Percentiles rank a stretch among this genome's conserved stretches.
phyloP scores from a whole-genome alignment of 495 filamentous ascomycete species.

The Trichoderma asperelloides region DNA sequence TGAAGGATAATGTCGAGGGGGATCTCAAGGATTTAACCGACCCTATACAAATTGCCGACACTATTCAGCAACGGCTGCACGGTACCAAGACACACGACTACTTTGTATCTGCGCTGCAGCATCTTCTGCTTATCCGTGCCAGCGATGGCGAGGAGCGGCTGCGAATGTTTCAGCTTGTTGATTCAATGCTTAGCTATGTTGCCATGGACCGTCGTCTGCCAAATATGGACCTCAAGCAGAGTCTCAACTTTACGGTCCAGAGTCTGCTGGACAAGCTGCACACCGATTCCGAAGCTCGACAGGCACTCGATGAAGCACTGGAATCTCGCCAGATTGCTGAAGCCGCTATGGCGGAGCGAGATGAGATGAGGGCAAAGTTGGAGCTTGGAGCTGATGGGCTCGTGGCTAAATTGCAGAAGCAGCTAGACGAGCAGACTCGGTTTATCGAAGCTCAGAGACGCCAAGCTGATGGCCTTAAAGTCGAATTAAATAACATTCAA shows the following conservation, averaged over 20 bases:
- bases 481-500: slow-evolving; percentile 81
- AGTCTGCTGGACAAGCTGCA: slow-evolving; percentile 89
- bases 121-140: slow-evolving; percentile 86
- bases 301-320: slow-evolving; percentile 79
- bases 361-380: slow-evolving; percentile 90
- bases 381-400: slow-evolving; percentile 90
- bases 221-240: slow-evolving; percentile 95
- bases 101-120: slow-evolving; percentile 90
- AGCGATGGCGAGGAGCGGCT: slow-evolving; percentile 88
- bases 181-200: slow-evolving; percentile 96
- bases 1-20: slow-evolving; percentile 82
- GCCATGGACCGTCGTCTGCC: slow-evolving; percentile 95
- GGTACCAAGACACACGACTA: slow-evolving; percentile 85
- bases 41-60: slow-evolving; percentile 85
- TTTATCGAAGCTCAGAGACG: slow-evolving; percentile 84
- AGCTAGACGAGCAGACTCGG: slow-evolving; percentile 81
- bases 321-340: slow-evolving; percentile 89
- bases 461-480: slow-evolving; percentile 78
- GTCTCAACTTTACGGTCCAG: slow-evolving; percentile 94
- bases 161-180: slow-evolving; percentile 95
- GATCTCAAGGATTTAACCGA: slow-evolving; percentile 93
- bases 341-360: slow-evolving; percentile 87
- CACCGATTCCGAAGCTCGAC: slow-evolving; percentile 88
- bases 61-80: slow-evolving; percentile 78
- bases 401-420: slow-evolving; percentile 85